Base-by-base conservation (phyloP, 148 eudicot genomes). In the Cornus florida region DNA sequence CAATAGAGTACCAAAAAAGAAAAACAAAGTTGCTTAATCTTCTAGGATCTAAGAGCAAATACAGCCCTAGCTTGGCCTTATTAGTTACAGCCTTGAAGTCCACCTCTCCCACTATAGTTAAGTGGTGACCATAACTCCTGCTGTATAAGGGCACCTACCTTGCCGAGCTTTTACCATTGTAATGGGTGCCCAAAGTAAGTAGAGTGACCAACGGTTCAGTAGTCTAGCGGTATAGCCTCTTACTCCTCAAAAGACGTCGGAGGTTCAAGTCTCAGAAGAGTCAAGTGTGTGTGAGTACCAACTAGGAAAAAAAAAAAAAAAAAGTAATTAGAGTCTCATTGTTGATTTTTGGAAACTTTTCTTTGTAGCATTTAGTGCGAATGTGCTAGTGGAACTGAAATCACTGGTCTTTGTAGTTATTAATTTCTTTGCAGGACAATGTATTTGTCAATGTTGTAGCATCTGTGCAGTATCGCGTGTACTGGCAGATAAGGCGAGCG, bases 391-490 rank as follows among this genome's bases (percentile, higher is more conserved):
- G 22, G 0, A 73, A 66, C 56, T 79, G 8, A 67, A 35, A 73
- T 73, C 31, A 13, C n/a, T 71, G 22, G 16, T 73, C 5, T 71
- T 41, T 48, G 33, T 10, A 64, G 75, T 72, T 33, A 43, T 43
- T 43, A 43, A 46, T 50, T 72, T 41, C 0, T 46, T 39, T 86
- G 70, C 84, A 88, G 91, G 91, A 89, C 81, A 89, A 90, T 78
- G 92, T 89, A 12, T 90, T 88, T 81, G 91, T 91, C 69, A 89
- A 86, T 75, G 89, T 91, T 22, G 92, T 88, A 53, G 90, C 91
- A 70, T 90, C 91, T 17, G 69, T 91, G 5, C 91, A 91, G 68
- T 89, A 84, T 62, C 92, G 92, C 92, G 92, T 6, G 91, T 92
- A 31, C 78, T 88, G 10, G 78, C 88, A 24, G 88, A 88, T 7